Percentiles rank a stretch among this genome's conserved stretches.
Conservation (phyloP, 441 rosid genomes). For the Populus tomentosa region DNA sequence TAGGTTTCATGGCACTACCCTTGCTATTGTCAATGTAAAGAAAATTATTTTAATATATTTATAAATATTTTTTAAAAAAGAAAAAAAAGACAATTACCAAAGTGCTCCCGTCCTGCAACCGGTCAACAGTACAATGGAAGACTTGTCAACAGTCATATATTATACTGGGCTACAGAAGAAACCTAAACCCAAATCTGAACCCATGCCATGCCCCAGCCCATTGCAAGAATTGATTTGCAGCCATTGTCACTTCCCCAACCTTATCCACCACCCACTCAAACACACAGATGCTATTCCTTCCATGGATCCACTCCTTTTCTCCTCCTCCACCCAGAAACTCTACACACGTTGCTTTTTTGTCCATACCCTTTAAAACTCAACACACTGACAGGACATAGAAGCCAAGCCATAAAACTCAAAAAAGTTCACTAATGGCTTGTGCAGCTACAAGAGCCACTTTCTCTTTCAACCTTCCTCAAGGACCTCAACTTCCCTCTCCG, state of each 20-base stretch:
- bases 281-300: conserved; percentile 19
- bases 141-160: no score
- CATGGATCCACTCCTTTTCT: conserved; percentile 36
- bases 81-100: no score
- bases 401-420: background rate
- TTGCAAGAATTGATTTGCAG: background rate
- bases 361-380: background rate
- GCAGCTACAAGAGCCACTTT: conserved; percentile 48
- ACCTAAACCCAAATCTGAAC: background rate
- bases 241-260: conserved; percentile 16
- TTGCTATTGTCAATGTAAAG: no score
- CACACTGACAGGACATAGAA: background rate
- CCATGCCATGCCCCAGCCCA: background rate
- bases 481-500: conserved; percentile 23
- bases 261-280: conserved; percentile 31
- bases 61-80: no score
- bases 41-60: no score
- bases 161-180: background rate
- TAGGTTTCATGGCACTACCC: no score
- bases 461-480: conserved; percentile 38
- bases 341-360: background rate
- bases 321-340: conserved; percentile 32
- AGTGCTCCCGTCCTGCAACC: no score
- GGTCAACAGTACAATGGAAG: no score
- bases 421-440: conserved; percentile 32